phyloP scores from a whole-genome alignment of 2,329 filamentous ascomycete genomes.

The Pseudopithomyces maydicus region DNA sequence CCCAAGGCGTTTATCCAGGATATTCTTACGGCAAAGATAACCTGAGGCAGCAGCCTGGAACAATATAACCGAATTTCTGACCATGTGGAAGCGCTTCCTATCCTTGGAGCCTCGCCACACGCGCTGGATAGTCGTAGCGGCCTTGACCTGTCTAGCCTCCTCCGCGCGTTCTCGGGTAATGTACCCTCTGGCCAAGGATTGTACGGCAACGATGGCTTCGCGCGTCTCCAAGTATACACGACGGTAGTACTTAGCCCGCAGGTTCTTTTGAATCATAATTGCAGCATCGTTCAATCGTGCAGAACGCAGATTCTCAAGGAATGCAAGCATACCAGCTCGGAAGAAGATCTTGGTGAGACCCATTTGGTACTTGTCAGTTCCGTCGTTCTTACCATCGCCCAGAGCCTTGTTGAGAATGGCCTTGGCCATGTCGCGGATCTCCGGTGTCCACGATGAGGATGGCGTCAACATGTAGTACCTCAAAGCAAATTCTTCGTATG shows the following conservation, averaged over 20 bases:
- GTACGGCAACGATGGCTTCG: slow-evolving; percentile 77
- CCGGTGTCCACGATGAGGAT: slow-evolving; percentile 86
- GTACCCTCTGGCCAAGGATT: slow-evolving; percentile 77
- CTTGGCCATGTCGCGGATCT: slow-evolving; percentile 93
- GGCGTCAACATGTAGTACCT: slow-evolving; percentile 98
- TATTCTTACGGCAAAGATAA: slow-evolving; percentile 85
- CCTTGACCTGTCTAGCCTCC: slow-evolving; percentile 80
- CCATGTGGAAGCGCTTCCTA: slow-evolving; percentile 75
- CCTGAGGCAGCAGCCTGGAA: slow-evolving; percentile 93
- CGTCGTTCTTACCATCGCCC: slow-evolving; percentile 64
- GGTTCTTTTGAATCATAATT: slow-evolving; percentile 98
- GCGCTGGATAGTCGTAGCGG: slow-evolving; percentile 91
- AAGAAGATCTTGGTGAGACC: slow-evolving; percentile 99
- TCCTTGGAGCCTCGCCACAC: slow-evolving; percentile 94
- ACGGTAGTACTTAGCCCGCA: slow-evolving; percentile 93
- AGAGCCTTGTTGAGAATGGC: slow-evolving; percentile 88
- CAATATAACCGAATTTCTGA: slow-evolving; percentile 82
- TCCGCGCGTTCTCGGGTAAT: slow-evolving; percentile 78
- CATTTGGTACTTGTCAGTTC: slow-evolving; percentile 93
- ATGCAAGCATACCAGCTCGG: slow-evolving; percentile 97
- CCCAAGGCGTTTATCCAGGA: slow-evolving; percentile 90
- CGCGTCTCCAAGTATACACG: slow-evolving; percentile 88
- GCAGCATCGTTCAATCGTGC: slow-evolving; percentile 90
- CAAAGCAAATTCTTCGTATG: slow-evolving; percentile 96
- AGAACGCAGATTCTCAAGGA: slow-evolving; percentile 92